Evolutionary conservation across 129 eudicot genomes (phyloP).

Genomic region (Tagetes erecta): DNA sequence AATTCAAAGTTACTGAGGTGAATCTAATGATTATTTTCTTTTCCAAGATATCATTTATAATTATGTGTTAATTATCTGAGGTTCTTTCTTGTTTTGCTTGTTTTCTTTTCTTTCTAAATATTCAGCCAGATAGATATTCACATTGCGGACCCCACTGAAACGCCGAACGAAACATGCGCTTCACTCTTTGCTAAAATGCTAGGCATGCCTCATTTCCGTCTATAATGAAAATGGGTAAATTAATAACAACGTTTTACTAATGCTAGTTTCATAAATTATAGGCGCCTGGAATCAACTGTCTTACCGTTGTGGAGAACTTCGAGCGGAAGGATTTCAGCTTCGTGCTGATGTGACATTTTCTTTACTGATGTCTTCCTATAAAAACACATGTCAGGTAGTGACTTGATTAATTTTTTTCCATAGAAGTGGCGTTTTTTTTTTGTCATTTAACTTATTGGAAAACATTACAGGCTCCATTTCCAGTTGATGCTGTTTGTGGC

Average conservation of each 20-base stretch:
- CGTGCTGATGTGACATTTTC: slow-evolving; percentile 4
- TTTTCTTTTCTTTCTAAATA: background rate
- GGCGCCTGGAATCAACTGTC: slow-evolving; percentile 3
- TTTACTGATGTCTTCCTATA: slow-evolving; percentile 5
- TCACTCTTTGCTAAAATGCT: slow-evolving; percentile 47
- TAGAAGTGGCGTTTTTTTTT: background rate
- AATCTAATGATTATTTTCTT: background rate
- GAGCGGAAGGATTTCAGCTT: background rate
- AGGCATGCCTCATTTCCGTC: slow-evolving; percentile 43
- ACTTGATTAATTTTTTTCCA: background rate
- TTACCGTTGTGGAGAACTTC: slow-evolving; percentile 7
- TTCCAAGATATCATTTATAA: background rate
- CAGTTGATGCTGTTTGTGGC: slow-evolving; percentile 56
- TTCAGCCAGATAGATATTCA: slow-evolving; percentile 1
- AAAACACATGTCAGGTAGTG: background rate
- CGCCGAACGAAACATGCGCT: slow-evolving; percentile 2
- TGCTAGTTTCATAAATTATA: background rate
- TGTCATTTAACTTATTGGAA: background rate
- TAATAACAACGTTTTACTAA: background rate
- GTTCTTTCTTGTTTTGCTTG: background rate
- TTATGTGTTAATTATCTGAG: background rate
- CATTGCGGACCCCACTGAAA: background rate
- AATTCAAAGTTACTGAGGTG: background rate
- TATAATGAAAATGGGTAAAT: background rate
- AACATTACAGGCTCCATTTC: slow-evolving; percentile 52